phyloP scores from a whole-genome alignment of 2,329 filamentous ascomycete genomes.

The Xylariaceae sp. region DNA sequence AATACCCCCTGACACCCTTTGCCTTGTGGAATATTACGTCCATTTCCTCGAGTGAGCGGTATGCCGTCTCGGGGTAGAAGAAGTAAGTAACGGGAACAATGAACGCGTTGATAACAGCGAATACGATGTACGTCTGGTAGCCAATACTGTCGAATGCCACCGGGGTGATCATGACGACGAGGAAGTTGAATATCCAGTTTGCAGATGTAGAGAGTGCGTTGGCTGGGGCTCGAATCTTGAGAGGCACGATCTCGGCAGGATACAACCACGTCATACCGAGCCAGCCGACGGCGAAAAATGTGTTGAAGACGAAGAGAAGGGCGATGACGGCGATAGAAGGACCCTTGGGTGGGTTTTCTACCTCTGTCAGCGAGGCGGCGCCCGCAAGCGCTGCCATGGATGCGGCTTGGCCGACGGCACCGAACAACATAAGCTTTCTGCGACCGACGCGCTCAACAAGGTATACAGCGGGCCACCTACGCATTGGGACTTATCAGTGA shows the following conservation, averaged over 20 bases:
- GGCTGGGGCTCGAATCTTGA: slow-evolving; percentile 52
- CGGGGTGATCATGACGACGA: slow-evolving; percentile 63
- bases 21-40: slow-evolving; percentile 62
- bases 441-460: slow-evolving; percentile 66
- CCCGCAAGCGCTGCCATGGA: slow-evolving; percentile 64
- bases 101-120: slow-evolving; percentile 62
- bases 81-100: slow-evolving; percentile 58
- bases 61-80: slow-evolving; percentile 65
- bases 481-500: too few relatives aligned
- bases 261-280: slow-evolving; percentile 58
- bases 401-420: slow-evolving; percentile 59
- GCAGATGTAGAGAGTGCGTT: slow-evolving; percentile 50
- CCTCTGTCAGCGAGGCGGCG: slow-evolving; percentile 31
- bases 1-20: slow-evolving; percentile 39
- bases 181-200: slow-evolving; percentile 64
- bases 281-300: slow-evolving; percentile 53
- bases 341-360: slow-evolving; percentile 19
- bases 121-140: slow-evolving; percentile 63
- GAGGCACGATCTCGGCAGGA: slow-evolving; percentile 55
- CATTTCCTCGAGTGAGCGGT: slow-evolving; percentile 65
- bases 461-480: slow-evolving; percentile 59
- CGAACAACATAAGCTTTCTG: slow-evolving; percentile 69
- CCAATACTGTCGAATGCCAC: slow-evolving; percentile 55
- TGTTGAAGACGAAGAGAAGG: slow-evolving; percentile 52
- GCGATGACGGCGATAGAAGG: slow-evolving; percentile 34